Percentiles rank a stretch among this genome's conserved stretches.
phyloP scores from a whole-genome alignment of 2,329 filamentous ascomycete genomes.

The Trichoderma sp. region DNA sequence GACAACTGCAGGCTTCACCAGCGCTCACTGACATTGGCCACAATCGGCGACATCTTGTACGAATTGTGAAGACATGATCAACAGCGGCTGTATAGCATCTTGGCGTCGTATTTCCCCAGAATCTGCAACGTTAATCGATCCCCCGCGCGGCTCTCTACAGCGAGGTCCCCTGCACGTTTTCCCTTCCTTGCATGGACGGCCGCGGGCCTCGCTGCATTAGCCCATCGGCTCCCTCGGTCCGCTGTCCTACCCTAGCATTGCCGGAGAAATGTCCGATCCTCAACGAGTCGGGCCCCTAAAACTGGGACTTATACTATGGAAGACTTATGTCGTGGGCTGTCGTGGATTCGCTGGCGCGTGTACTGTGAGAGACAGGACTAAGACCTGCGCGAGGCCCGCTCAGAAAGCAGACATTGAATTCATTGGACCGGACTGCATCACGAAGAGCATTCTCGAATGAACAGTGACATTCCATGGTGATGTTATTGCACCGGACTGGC shows the following conservation, averaged over 20 bases:
- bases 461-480: not conserved
- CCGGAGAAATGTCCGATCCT: not conserved
- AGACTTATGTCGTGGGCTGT: not conserved
- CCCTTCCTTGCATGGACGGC: constrained; percentile 6
- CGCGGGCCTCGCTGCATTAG: constrained; percentile 24
- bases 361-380: too few relatives aligned
- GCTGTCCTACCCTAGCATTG: constrained; percentile 11
- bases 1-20: too few relatives aligned
- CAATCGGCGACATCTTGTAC: not conserved
- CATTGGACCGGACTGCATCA: not conserved
- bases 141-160: constrained; percentile 4
- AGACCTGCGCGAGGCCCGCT: too few relatives aligned
- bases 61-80: not conserved
- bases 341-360: too few relatives aligned
- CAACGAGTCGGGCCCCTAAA: not conserved
- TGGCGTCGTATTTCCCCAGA: not conserved
- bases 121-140: not conserved
- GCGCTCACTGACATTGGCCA: not conserved
- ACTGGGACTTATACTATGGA: not conserved
- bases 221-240: constrained; percentile 14
- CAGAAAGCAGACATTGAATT: not conserved
- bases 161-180: constrained; percentile 17
- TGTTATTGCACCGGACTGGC: not conserved
- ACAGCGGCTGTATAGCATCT: not conserved
- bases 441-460: not conserved